Conservation (phyloP, 768 basidiomycete species). For the Leucosporidium creatinivorum region DNA sequence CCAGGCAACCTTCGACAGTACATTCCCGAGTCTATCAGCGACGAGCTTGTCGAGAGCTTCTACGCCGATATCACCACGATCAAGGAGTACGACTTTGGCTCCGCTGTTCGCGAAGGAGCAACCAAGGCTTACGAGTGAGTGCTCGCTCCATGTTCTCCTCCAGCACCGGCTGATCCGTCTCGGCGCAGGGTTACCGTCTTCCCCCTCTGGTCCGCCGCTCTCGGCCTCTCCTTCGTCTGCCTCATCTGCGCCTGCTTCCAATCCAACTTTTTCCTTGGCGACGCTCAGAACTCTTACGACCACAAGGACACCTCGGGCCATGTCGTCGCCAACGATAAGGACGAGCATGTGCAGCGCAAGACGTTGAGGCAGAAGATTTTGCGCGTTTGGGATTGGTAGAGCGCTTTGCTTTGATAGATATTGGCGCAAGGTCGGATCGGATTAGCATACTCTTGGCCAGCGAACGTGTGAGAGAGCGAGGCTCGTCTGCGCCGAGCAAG, state of each 20-base stretch:
- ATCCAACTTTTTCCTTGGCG: no score
- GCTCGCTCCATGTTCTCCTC: neutral
- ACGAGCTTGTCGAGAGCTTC: conserved; percentile 37
- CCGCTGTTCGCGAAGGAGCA: conserved; percentile 12
- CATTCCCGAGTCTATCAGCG: conserved; percentile 35
- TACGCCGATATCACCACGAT: conserved; percentile 36
- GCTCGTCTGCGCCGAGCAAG: no score
- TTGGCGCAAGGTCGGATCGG: no score
- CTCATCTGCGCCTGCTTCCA: conserved; percentile 39
- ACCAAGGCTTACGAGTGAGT: conserved; percentile 29
- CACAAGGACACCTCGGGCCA: no score
- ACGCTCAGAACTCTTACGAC: no score
- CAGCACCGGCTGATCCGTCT: neutral
- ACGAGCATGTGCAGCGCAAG: no score
- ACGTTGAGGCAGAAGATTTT: no score
- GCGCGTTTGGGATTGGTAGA: no score
- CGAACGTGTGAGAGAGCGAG: no score
- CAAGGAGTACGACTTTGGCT: conserved; percentile 17
- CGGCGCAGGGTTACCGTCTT: conserved; percentile 36
- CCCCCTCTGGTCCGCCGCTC: conserved; percentile 37
- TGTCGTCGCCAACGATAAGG: no score
- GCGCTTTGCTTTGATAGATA: no score
- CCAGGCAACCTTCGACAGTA: conserved; percentile 33
- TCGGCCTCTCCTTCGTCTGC: conserved; percentile 39
- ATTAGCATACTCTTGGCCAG: no score